A percentile compares a stretch with the other conserved stretches of the same genome.
These are phyloP conservation scores for Rutstroemia sp. DNA, from an alignment of 2,329 filamentous ascomycete species.

Conservation along the genomic window DNA sequence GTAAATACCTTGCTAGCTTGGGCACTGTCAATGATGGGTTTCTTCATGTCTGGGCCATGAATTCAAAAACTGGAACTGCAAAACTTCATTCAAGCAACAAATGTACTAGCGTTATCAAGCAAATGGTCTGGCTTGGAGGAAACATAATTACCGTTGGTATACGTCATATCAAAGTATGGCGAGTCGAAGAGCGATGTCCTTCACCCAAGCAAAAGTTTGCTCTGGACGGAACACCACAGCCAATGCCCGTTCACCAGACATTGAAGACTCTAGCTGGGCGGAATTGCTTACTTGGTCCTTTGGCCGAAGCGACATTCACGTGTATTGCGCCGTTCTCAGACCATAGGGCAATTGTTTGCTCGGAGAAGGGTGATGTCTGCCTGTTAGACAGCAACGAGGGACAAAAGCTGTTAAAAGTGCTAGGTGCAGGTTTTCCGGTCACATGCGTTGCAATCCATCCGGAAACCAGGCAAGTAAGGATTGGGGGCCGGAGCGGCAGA, in stretches of 20 bases:
- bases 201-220: conserved; percentile 59
- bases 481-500: conserved; percentile 32
- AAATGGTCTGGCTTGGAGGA: conserved; percentile 86
- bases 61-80: conserved; percentile 71
- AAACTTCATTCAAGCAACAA: conserved; percentile 82
- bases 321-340: conserved; percentile 67
- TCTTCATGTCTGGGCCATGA: conserved; percentile 83
- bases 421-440: conserved; percentile 56
- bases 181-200: conserved; percentile 59
- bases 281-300: conserved; percentile 75
- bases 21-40: conserved; percentile 90
- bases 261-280: conserved; percentile 73
- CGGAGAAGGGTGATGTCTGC: conserved; percentile 85
- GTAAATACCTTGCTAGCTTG: conserved; percentile 78
- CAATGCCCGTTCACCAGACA: conserved; percentile 33
- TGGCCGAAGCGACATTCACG: conserved; percentile 80
- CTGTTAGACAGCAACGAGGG: conserved; percentile 69
- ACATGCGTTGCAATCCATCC: conserved; percentile 33
- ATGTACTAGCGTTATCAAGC: conserved; percentile 78
- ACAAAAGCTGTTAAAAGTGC: conserved; percentile 61
- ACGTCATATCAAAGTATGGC: conserved; percentile 91
- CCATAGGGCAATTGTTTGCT: conserved; percentile 71
- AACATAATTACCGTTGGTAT: conserved; percentile 81
- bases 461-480: conserved; percentile 29
- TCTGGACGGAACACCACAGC: conserved; percentile 34